Evolutionary conservation across 2,329 filamentous ascomycete species (phyloP).

Genomic region (Lecanicillium sp.): DNA sequence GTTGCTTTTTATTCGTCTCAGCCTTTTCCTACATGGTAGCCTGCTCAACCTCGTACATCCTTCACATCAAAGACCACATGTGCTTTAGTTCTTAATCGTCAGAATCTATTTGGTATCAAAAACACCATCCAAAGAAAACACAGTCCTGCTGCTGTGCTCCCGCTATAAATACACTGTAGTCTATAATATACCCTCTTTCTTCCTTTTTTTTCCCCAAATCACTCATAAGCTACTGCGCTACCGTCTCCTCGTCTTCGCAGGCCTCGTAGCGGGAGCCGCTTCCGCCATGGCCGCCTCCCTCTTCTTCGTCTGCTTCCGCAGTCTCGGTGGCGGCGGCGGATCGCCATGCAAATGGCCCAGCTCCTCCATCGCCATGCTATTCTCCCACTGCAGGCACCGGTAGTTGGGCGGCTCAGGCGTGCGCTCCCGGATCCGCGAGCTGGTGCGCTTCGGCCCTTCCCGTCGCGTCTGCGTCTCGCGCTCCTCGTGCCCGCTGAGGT

Average conservation of each 20-base stretch:
- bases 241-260: conserved; percentile 3
- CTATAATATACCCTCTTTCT: too few relatives aligned
- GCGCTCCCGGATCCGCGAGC: conserved; percentile 37
- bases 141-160: too few relatives aligned
- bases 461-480: conserved; percentile 30
- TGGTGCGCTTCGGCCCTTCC: conserved; percentile 31
- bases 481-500: conserved; percentile 39
- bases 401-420: conserved; percentile 38
- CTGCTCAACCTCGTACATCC: too few relatives aligned
- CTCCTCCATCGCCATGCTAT: conserved; percentile 49
- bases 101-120: too few relatives aligned
- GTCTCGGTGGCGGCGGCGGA: conserved; percentile 42
- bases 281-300: conserved; percentile 33
- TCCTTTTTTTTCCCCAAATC: too few relatives aligned
- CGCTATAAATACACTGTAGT: too few relatives aligned
- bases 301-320: conserved; percentile 45
- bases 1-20: too few relatives aligned
- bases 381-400: conserved; percentile 47
- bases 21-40: too few relatives aligned
- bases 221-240: too few relatives aligned
- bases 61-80: too few relatives aligned
- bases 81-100: too few relatives aligned
- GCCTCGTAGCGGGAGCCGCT: conserved; percentile 4
- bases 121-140: too few relatives aligned
- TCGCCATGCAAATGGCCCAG: conserved; percentile 51